Evolutionary conservation across 2,329 filamentous ascomycete species (phyloP).

Genomic region (Ceratocystis harringtonii): DNA sequence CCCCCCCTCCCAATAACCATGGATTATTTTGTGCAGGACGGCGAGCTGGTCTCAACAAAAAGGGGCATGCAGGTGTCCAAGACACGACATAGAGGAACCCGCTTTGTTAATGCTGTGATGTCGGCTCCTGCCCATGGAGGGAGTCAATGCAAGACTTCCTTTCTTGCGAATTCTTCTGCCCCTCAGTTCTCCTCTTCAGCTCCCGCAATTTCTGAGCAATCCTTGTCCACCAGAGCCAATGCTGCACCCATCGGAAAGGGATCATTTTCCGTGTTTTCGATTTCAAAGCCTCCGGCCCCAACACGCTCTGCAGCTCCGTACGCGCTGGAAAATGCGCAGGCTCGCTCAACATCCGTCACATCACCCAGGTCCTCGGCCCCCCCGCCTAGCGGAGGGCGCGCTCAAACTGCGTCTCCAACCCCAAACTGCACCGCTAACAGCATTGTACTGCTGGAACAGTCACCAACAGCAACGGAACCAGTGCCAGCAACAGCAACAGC

Average conservation of each 20-base stretch:
- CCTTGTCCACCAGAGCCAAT: not conserved
- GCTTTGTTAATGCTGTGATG: conserved; percentile 27
- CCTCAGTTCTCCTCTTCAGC: not conserved
- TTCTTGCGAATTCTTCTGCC: not conserved
- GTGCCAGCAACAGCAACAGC: not conserved
- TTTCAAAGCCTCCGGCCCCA: conserved; percentile 10
- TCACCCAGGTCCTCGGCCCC: too few relatives aligned
- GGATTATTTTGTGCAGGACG: conserved; percentile 28
- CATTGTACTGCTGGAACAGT: too few relatives aligned
- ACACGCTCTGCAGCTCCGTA: not conserved
- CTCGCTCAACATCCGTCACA: too few relatives aligned
- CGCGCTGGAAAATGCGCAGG: not conserved
- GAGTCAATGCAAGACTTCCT: not conserved
- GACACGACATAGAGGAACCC: conserved; percentile 27
- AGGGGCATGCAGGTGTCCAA: conserved; percentile 29
- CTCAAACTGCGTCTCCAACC: too few relatives aligned
- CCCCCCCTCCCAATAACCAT: conserved; percentile 19
- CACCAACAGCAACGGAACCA: not conserved
- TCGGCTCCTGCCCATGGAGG: conserved; percentile 13
- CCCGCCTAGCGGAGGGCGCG: too few relatives aligned
- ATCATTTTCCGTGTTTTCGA: conserved; percentile 15
- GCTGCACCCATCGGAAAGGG: not conserved
- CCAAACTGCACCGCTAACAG: too few relatives aligned
- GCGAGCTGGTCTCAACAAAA: conserved; percentile 26
- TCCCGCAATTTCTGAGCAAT: not conserved